Conservation (phyloP, 106 monocot species). For the Dioscorea zingiberensis region DNA sequence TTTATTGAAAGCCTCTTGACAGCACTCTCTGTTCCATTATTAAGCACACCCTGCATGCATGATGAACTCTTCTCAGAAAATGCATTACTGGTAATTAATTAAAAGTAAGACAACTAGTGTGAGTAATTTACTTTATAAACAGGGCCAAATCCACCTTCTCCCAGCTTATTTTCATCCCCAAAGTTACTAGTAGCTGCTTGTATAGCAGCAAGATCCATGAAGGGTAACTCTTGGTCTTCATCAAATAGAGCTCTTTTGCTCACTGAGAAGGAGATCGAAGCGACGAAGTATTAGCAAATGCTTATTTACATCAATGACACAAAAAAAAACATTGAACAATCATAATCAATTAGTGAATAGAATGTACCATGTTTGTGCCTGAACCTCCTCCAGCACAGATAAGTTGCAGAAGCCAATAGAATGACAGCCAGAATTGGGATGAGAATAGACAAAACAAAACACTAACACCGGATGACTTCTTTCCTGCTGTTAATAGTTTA, state of each 20-base stretch:
- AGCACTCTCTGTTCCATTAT: background rate
- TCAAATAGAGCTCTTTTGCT: background rate
- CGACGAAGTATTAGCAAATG: background rate
- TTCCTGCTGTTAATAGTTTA: too few species aligned
- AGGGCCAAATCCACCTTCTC: constrained; percentile 4
- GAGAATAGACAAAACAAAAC: constrained; percentile 3
- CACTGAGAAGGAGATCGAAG: background rate
- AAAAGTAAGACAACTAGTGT: background rate
- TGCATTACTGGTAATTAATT: background rate
- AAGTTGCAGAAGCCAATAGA: background rate
- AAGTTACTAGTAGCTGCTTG: background rate
- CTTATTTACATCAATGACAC: too few species aligned
- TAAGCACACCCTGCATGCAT: background rate
- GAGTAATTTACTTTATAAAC: constrained; percentile 1
- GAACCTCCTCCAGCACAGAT: background rate
- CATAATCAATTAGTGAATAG: background rate
- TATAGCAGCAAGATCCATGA: background rate
- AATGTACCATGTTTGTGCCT: background rate
- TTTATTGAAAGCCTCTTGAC: background rate
- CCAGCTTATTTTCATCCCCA: background rate
- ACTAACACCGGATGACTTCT: background rate
- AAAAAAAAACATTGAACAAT: background rate
- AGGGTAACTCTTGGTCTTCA: background rate
- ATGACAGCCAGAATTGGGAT: constrained; percentile 2
- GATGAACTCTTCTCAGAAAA: background rate